Conservation (phyloP, 2,329 filamentous ascomycete species). For the Talaromyces sp. region DNA sequence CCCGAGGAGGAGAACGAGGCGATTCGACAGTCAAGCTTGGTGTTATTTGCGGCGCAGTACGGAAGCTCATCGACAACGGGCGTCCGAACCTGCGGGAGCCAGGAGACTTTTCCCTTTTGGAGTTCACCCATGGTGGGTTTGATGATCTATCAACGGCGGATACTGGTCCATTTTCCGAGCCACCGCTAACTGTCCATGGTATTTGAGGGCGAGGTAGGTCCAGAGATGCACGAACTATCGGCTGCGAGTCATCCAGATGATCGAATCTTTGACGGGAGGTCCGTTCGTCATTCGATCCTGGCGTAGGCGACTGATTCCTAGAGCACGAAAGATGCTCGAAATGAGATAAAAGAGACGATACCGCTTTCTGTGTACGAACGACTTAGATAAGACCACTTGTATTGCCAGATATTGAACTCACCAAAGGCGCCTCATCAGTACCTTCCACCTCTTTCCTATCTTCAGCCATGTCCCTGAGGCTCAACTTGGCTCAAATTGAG, state of each 20-base stretch:
- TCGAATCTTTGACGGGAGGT: constrained; percentile 25
- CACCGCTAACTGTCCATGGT: constrained; percentile 34
- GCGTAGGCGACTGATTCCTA: constrained; percentile 3
- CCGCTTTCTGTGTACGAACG: constrained; percentile 38
- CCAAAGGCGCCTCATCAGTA: constrained; percentile 37
- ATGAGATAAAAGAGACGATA: constrained; percentile 49
- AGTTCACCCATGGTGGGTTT: constrained; percentile 24
- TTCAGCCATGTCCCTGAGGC: constrained; percentile 36
- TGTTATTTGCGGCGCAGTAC: constrained; percentile 40
- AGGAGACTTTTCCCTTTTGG: constrained; percentile 44
- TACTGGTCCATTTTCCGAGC: constrained; percentile 22
- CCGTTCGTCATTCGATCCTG: constrained; percentile 10
- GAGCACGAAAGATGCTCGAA: constrained; percentile 47
- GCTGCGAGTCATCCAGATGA: constrained; percentile 32
- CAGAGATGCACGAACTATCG: constrained; percentile 37
- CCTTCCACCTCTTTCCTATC: constrained; percentile 32
- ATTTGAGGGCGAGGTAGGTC: constrained; percentile 42
- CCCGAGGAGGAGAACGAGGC: constrained; percentile 41
- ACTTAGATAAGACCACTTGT: constrained; percentile 15
- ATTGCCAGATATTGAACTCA: constrained; percentile 23
- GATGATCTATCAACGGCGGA: not conserved
- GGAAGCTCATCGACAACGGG: constrained; percentile 45
- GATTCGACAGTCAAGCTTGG: constrained; percentile 45
- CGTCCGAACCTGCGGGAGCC: constrained; percentile 59
- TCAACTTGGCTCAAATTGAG: constrained; percentile 24